Base-by-base conservation (phyloP, 257 asterid genomes). In the Prunella vulgaris region DNA sequence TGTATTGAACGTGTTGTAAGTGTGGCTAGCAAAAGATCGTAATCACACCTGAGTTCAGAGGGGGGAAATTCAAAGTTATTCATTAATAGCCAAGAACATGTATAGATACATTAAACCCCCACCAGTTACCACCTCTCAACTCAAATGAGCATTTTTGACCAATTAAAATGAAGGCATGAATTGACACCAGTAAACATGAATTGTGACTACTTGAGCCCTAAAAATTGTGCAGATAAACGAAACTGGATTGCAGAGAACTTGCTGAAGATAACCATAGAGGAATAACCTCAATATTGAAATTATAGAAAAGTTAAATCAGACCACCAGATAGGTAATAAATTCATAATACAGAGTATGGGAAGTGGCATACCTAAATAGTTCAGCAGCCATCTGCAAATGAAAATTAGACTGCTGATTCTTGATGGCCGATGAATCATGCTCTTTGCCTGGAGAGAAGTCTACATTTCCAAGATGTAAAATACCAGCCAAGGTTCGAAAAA, bases 401-500 rank as follows among this genome's bases (percentile, higher is more conserved):
- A 86, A 87, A 69, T 70, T 78, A 60, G 95, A 89, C 74, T 84
- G 83, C 73, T 78, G 84, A 78, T 94, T 93, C 83, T 85, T 87
- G 72, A 89, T 69, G 56, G 74, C 84, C 30, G 99, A 94, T 57
- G 97, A 91, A 75, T 94, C 97, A 61, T 94, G 95, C 86, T 91
- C 99, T 85, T 87, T 89, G 33, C 99, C 99, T 0, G 95, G 96
- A 73, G 96, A 83, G 81, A 94, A 94, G 21, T 89, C 96, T 40
- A 89, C 74, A 69, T 94, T 94, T 52, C 98, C 99, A 65, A 94
- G 86, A 82, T 94, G 99, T 63, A 94, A 78, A 77, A 94, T 94
- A 63, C 95, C 99, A 72, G 99, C 99, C 87, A 94, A 75, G 75
- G 99, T 89, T 76, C 99, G 94, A 80, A 94, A 94, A 82, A 91